Percentiles rank a stretch among this genome's conserved stretches.
Evolutionary conservation across 129 eudicot species (phyloP).

Genomic region (Kitagawia praeruptora): DNA sequence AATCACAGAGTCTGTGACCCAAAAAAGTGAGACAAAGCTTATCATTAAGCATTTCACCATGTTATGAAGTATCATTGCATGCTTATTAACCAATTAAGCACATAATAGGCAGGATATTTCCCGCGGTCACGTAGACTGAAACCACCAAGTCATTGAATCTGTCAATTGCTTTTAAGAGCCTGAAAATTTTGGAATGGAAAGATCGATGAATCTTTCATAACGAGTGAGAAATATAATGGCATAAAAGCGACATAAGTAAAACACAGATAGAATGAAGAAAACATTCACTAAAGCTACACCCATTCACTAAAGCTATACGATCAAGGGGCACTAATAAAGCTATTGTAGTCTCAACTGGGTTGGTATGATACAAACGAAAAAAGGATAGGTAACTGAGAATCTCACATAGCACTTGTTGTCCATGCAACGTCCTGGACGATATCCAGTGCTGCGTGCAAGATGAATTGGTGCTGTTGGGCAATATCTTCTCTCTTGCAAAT

Average conservation of each 20-base stretch:
- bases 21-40: neutral
- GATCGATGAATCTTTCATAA: neutral
- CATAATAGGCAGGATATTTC: constrained; percentile 71
- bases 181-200: constrained; percentile 25
- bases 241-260: neutral
- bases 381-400: neutral
- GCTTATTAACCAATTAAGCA: neutral
- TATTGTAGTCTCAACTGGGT: neutral
- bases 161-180: constrained; percentile 88
- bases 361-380: neutral
- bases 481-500: constrained; percentile 78
- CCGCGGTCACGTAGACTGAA: constrained; percentile 95
- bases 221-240: neutral
- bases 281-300: neutral
- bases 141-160: constrained; percentile 96
- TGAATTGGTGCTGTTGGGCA: constrained; percentile 95
- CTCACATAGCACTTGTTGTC: constrained; percentile 97
- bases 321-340: neutral
- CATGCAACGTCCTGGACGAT: constrained; percentile 93
- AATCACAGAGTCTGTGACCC: neutral
- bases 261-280: neutral
- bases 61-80: neutral
- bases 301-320: neutral
- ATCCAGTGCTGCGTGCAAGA: constrained; percentile 88
- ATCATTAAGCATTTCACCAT: neutral